Base-by-base conservation (phyloP, 2,329 filamentous ascomycete genomes). In the Ustulina deusta region DNA sequence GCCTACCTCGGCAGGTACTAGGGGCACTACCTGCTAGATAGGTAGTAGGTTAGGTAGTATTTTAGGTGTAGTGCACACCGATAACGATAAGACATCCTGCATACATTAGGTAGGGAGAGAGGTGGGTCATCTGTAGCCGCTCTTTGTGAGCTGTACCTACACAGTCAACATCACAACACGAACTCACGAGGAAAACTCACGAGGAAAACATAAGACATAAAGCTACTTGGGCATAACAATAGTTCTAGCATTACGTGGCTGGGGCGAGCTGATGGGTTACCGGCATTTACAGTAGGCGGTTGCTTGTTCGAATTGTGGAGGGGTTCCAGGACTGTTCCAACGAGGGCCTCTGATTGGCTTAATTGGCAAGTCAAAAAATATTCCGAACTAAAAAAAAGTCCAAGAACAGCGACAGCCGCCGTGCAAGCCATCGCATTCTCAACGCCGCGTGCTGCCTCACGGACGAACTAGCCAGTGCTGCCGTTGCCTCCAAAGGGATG, bases 331-430 rank as follows among this genome's bases (percentile, higher is more conserved):
- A 3, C 22, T 9, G 13, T 6, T 10, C 15, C 13, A 22, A 22
- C n/a, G 6, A 22, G 38, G 34, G 36, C 60, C 52, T 48, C n/a
- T 69, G 64, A 69, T 69, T 67, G 67, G 67, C 20, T 15, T 29
- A 61, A 61, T 58, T 58, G 44, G 32, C 38, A 34, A 15, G 42
- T 49, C 48, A 27, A 61, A 59, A 67, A 64, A 64, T 63, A 63
- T 66, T 66, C 57, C 58, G 10, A 58, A 46, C 60, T 55, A 60
- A 66, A 69, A 56, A 67, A 68, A 62, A 58, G 61, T 65, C 46
- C 51, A 15, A 25, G 32, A 29, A 15, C 29, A 29, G 25, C 36
- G 10, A 15, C 15, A 44, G 38, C 36, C 13, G 22, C 15, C 46
- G 22, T 29, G 11, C 22, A 7, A 20, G 13, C 13, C 25, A n/a